These are phyloP conservation scores for Magnolia changhungtana DNA, from an alignment of 164 flowering plant genomes.

Conservation along the genomic window DNA sequence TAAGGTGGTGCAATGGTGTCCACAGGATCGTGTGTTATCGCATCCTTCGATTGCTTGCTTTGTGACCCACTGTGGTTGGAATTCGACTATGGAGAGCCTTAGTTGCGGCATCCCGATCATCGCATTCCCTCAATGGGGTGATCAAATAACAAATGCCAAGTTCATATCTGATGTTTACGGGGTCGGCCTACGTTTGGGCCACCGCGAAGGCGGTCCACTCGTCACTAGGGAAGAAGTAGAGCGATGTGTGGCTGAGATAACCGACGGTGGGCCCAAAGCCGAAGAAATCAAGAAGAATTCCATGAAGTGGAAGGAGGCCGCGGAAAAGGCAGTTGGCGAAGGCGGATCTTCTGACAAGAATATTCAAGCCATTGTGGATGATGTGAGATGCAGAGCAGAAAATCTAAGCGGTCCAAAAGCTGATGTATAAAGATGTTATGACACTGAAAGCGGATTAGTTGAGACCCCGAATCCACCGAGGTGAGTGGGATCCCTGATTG, in stretches of 20 bases:
- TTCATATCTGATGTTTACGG: conserved; percentile 54
- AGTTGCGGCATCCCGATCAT: conserved; percentile 54
- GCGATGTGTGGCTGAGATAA: conserved; percentile 45
- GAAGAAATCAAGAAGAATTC: conserved; percentile 54
- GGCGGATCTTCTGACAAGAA: conserved; percentile 70
- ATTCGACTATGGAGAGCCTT: conserved; percentile 61
- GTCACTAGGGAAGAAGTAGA: conserved; percentile 53
- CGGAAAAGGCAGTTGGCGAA: conserved; percentile 53
- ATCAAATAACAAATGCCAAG: conserved; percentile 64
- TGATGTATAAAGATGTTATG: too few relatives aligned
- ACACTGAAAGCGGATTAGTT: too few relatives aligned
- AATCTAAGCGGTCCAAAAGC: background rate
- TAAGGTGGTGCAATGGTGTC: conserved; percentile 58
- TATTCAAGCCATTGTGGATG: conserved; percentile 40
- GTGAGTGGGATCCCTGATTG: too few relatives aligned
- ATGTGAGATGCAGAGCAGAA: background rate
- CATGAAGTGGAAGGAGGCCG: conserved; percentile 53
- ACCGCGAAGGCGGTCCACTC: conserved; percentile 26
- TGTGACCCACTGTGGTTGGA: conserved; percentile 85
- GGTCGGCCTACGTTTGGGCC: conserved; percentile 44
- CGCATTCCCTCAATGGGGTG: conserved; percentile 68
- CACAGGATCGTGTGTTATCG: conserved; percentile 55
- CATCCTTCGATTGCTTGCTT: conserved; percentile 65
- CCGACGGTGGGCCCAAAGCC: conserved; percentile 40
- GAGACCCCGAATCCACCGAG: too few relatives aligned